Conservation (phyloP, 78 protist species). For the Dictyostelium firmibasis region DNA sequence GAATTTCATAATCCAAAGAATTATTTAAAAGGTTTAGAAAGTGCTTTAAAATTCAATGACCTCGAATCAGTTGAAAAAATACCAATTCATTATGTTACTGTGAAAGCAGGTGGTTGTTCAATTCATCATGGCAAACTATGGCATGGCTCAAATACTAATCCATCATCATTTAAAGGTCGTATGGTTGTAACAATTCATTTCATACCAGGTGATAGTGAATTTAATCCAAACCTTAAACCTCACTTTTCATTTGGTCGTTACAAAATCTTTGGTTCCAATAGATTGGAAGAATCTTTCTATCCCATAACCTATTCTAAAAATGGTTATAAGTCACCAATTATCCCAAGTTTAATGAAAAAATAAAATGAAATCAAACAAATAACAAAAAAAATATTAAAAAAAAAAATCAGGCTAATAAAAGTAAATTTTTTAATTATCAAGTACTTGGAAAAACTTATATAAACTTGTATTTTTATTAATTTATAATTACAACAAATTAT, state of each 20-base stretch:
- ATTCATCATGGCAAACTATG: conserved; percentile 42
- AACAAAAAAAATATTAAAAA: not conserved
- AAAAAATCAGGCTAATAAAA: too few species aligned
- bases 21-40: not conserved
- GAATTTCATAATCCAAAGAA: conserved; percentile 58
- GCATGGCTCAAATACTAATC: conserved; percentile 58
- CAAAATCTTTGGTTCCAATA: not conserved
- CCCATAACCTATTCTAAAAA: not conserved
- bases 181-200: conserved; percentile 44
- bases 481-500: not conserved
- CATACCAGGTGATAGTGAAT: conserved; percentile 23
- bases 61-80: not conserved
- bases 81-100: conserved; percentile 1
- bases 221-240: not conserved
- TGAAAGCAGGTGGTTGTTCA: conserved; percentile 2
- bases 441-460: too few species aligned
- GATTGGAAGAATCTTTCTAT: not conserved
- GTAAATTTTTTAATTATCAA: too few species aligned
- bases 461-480: too few species aligned
- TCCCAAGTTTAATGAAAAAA: not conserved
- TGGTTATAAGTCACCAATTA: conserved; percentile 3
- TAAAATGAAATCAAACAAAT: too few species aligned
- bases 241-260: conserved; percentile 47
- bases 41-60: not conserved
- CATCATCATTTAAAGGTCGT: not conserved